Evolutionary conservation across 2,329 filamentous ascomycete species (phyloP).

Genomic region (Lachnellula occidentalis): DNA sequence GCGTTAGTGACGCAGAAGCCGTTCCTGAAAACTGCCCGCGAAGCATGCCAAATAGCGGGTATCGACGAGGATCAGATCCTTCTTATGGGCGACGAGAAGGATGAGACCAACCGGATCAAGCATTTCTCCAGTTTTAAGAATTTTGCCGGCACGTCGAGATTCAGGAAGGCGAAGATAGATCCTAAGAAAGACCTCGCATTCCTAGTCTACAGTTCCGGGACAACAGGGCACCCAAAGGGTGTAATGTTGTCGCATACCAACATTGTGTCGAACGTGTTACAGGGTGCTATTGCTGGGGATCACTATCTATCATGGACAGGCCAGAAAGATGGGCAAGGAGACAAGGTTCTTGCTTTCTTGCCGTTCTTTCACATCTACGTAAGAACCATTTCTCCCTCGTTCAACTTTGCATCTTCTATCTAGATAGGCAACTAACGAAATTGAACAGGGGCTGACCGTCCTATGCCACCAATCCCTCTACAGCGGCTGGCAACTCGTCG

Average conservation of each 20-base stretch:
- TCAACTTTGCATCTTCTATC: constrained; percentile 4
- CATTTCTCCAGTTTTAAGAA: constrained; percentile 71
- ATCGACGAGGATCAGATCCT: constrained; percentile 69
- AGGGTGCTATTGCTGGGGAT: constrained; percentile 49
- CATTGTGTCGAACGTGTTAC: constrained; percentile 67
- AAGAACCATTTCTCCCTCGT: constrained; percentile 28
- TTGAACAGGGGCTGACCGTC: constrained; percentile 55
- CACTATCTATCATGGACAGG: constrained; percentile 53
- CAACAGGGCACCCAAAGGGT: constrained; percentile 86
- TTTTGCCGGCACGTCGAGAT: constrained; percentile 52
- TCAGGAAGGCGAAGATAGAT: constrained; percentile 56
- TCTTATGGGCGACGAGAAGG: constrained; percentile 64
- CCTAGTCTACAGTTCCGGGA: constrained; percentile 83
- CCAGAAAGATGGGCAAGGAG: constrained; percentile 55
- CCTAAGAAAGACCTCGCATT: constrained; percentile 73
- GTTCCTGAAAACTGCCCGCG: constrained; percentile 57
- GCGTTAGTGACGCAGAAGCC: constrained; percentile 68
- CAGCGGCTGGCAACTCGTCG: constrained; percentile 58
- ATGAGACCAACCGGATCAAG: constrained; percentile 53
- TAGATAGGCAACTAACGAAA: neutral
- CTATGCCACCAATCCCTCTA: constrained; percentile 65
- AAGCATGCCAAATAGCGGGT: constrained; percentile 64
- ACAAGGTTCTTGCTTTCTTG: constrained; percentile 71
- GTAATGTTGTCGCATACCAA: constrained; percentile 83
- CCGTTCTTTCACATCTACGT: constrained; percentile 93